Evolutionary conservation across 495 filamentous ascomycete species (phyloP).

Genomic region (Mytilinidion resinicola): DNA sequence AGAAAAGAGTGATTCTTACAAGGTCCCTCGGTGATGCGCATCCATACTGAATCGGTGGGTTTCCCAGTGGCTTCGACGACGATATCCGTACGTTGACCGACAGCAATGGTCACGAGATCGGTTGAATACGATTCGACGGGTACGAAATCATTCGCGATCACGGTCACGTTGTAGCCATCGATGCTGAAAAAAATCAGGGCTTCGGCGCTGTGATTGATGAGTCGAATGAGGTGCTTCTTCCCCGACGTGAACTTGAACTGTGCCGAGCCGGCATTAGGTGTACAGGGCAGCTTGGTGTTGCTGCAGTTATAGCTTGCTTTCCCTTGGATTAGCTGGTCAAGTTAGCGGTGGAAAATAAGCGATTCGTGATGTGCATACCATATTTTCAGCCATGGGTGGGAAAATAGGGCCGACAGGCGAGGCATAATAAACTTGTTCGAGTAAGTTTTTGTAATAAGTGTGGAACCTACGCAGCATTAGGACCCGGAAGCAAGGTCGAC

Average conservation of each 20-base stretch:
- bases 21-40: slow-evolving; percentile 21
- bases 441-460: too few species aligned
- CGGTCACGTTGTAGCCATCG: slow-evolving; percentile 35
- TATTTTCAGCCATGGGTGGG: neutral
- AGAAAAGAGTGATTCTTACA: neutral
- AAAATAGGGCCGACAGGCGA: too few species aligned
- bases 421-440: too few species aligned
- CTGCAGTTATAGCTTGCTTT: neutral
- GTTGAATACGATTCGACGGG: slow-evolving; percentile 33
- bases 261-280: neutral
- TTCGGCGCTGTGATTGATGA: too few species aligned
- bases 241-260: too few species aligned
- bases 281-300: neutral
- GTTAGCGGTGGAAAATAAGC: too few species aligned
- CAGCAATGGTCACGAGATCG: slow-evolving; percentile 29
- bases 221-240: too few species aligned
- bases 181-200: slow-evolving; percentile 28
- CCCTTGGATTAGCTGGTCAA: too few species aligned
- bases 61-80: slow-evolving; percentile 33
- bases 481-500: neutral
- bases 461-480: too few species aligned
- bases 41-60: slow-evolving; percentile 22
- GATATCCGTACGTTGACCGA: slow-evolving; percentile 49
- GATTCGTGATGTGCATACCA: neutral
- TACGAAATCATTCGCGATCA: slow-evolving; percentile 40